Conservation (phyloP, 2,329 filamentous ascomycete genomes). For the Botrytis fabae region DNA sequence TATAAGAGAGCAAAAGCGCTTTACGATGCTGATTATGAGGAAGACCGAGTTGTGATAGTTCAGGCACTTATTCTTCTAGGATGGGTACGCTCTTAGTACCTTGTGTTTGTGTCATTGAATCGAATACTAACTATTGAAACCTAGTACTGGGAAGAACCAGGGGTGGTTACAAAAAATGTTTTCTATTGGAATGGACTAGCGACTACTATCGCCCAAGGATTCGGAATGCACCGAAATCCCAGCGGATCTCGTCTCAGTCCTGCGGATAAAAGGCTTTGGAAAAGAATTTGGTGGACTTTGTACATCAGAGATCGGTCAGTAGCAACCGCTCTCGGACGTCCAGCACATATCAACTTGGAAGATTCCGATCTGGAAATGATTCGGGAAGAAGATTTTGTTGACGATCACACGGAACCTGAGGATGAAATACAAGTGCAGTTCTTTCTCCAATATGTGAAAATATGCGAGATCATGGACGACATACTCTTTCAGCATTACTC, state of each 20-base stretch:
- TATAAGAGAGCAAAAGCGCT: slow-evolving; percentile 96
- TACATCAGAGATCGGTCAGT: slow-evolving; percentile 95
- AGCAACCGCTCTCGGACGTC: slow-evolving; percentile 86
- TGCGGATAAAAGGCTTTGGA: slow-evolving; percentile 71
- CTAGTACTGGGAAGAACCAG: slow-evolving; percentile 96
- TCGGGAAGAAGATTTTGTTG: slow-evolving; percentile 90
- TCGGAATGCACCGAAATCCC: slow-evolving; percentile 94
- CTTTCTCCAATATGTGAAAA: slow-evolving; percentile 27
- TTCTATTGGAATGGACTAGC: slow-evolving; percentile 98
- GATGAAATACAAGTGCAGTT: slow-evolving; percentile 25
- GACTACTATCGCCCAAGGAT: slow-evolving; percentile 92
- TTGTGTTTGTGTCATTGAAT: neutral
- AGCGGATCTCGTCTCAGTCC: slow-evolving; percentile 89
- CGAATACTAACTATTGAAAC: neutral
- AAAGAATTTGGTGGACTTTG: slow-evolving; percentile 93
- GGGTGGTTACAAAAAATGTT: slow-evolving; percentile 99
- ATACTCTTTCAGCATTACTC: slow-evolving; percentile 96
- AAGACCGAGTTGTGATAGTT: slow-evolving; percentile 93
- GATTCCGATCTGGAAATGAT: slow-evolving; percentile 98
- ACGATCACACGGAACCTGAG: slow-evolving; percentile 58
- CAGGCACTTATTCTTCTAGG: slow-evolving; percentile 92
- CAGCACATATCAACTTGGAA: slow-evolving; percentile 91
- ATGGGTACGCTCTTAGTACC: slow-evolving; percentile 57
- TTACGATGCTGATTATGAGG: slow-evolving; percentile 96
- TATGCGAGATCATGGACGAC: slow-evolving; percentile 92